A percentile compares a stretch with the other conserved stretches of the same genome.
Evolutionary conservation across 441 rosid genomes (phyloP).

Genomic region (Croton laevigatus): DNA sequence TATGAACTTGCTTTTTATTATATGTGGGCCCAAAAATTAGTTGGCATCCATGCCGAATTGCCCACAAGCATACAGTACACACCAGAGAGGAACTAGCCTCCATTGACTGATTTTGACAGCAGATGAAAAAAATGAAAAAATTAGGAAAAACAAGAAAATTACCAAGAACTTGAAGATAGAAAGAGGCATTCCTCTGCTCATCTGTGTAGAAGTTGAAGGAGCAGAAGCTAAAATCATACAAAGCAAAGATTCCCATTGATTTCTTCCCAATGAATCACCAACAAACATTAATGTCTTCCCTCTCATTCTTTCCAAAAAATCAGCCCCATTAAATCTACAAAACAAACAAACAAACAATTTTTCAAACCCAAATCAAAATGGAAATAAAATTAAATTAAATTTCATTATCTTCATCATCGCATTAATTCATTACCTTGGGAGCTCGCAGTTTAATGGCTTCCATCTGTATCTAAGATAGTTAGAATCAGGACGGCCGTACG

Average conservation of each 20-base stretch:
- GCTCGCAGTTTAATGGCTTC: conserved; percentile 80
- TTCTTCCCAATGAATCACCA: conserved; percentile 83
- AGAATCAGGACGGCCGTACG: conserved; percentile 84
- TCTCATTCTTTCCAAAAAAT: conserved; percentile 62
- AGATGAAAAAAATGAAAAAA: too few relatives aligned
- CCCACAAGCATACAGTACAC: too few relatives aligned
- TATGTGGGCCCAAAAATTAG: too few relatives aligned
- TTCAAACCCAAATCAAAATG: too few relatives aligned
- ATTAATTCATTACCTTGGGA: conserved; percentile 60
- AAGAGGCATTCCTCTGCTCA: conserved; percentile 63
- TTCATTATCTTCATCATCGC: neutral
- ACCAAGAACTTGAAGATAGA: conserved; percentile 75
- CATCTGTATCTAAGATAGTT: conserved; percentile 82
- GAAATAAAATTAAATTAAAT: neutral
- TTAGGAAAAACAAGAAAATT: neutral
- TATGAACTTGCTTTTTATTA: too few relatives aligned
- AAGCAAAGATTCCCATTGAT: conserved; percentile 89
- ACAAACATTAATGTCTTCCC: conserved; percentile 78
- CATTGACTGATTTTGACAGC: too few relatives aligned
- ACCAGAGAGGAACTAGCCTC: too few relatives aligned
- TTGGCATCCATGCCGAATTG: too few relatives aligned
- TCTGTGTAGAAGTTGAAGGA: conserved; percentile 50
- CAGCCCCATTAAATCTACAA: conserved; percentile 62
- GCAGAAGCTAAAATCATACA: conserved; percentile 61
- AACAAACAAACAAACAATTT: neutral